Base-by-base conservation (phyloP, 495 filamentous ascomycete species). In the Hypoxylon perforatum region DNA sequence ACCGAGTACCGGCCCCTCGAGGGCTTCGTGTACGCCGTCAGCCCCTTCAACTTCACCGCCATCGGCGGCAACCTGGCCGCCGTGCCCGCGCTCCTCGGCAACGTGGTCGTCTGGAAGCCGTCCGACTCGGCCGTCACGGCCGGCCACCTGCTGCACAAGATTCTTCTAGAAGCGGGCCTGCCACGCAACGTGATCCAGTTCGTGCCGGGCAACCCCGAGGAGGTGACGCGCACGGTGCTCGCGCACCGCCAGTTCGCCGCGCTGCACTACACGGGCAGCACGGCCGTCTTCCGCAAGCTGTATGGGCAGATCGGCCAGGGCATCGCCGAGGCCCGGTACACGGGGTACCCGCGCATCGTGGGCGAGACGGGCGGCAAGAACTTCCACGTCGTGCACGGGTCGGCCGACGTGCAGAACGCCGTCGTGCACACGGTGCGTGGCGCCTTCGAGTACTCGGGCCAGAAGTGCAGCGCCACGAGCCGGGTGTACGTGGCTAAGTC, bases 341-440 rank as follows among this genome's bases (percentile, higher is more conserved):
- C 83, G 56, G 84, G 87, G 44, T 96, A 92, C 77, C 92, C 92
- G 12, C 86, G 92, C 61, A 87, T 95, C 30, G 91, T 94, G 14
- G 92, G 88, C 56, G 92, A 96, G 81, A 95, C 92, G 2, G 91
- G 91, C 58, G 92, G 92, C 62, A 96, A 96, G 86, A 96, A 96
- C 78, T 96, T 93, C 82, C 92, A 94, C 78, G 80, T 96, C 38
- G 75, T 96, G 44, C 92, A 96, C 73, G 61, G 80, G 5, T 88
- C 86, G 3, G 92, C 92, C 35, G 90, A 95, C 64, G 69, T 93
- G 45, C 76, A 84, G 33, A 94, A 92, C 67, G 92, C 92, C 23
- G 90, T 87, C 9, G 80, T 90, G 44, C 89, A 95, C 65, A 96
- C 92, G 9, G 86, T 96, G 25, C 90, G 92, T 39, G 92, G 91